A percentile compares a stretch with the other conserved stretches of the same genome.
Conservation (phyloP, 257 asterid species). For the Paulownia fortunei region DNA sequence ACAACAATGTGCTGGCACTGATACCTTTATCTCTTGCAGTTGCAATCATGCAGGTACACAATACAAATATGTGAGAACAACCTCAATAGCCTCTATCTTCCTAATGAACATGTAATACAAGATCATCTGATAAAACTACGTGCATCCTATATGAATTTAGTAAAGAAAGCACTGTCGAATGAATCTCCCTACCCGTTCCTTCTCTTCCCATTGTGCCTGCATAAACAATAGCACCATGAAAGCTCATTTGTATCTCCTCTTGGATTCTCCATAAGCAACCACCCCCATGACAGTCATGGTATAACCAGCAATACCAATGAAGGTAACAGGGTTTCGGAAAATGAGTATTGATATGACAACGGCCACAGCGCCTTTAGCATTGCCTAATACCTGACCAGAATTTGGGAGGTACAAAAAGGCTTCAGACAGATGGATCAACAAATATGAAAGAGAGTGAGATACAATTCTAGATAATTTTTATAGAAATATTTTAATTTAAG, state of each 20-base stretch:
- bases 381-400: conserved; percentile 78
- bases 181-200: not conserved
- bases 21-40: not conserved
- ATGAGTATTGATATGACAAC: conserved; percentile 95
- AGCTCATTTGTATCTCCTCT: conserved; percentile 79
- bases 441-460: too few species aligned
- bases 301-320: conserved; percentile 90
- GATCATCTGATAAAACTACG: conserved; percentile 18
- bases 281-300: conserved; percentile 96
- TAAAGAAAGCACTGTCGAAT: not conserved
- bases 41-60: conserved; percentile 23
- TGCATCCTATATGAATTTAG: conserved; percentile 15
- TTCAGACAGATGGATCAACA: too few species aligned
- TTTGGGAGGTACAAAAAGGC: not conserved
- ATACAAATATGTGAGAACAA: conserved; percentile 13
- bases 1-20: conserved; percentile 25
- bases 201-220: not conserved
- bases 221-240: not conserved
- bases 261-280: conserved; percentile 94
- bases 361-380: conserved; percentile 99
- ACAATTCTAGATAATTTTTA: too few species aligned
- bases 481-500: too few species aligned
- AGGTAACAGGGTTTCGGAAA: conserved; percentile 89
- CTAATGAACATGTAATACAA: conserved; percentile 20
- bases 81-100: conserved; percentile 31